These are phyloP conservation scores for Skeletonema grethae DNA, from an alignment of 108 stramenopile species.

Conservation along the genomic window DNA sequence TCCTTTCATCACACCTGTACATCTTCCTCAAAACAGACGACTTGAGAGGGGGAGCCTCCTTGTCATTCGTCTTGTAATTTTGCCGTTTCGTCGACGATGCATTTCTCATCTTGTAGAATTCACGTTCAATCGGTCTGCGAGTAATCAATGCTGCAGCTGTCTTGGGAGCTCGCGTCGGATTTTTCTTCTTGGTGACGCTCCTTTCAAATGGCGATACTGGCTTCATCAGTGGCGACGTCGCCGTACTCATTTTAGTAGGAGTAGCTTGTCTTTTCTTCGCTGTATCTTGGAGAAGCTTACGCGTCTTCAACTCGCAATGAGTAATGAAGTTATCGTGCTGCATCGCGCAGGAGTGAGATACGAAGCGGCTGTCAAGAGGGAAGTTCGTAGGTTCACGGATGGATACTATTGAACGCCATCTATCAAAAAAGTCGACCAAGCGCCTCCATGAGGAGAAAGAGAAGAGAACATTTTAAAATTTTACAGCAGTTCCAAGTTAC, in stretches of 20 bases:
- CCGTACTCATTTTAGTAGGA: background rate
- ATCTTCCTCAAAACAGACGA: slow-evolving; percentile 40
- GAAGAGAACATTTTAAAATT: no score
- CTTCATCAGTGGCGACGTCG: background rate
- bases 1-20: slow-evolving; percentile 40
- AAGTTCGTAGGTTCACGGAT: no score
- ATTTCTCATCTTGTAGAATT: slow-evolving; percentile 40
- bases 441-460: no score
- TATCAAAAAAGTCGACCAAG: no score
- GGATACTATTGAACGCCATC: no score
- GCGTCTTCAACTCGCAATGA: slow-evolving; percentile 38
- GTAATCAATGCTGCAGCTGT: slow-evolving; percentile 16
- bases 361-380: no score
- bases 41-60: slow-evolving; percentile 21
- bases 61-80: slow-evolving; percentile 12
- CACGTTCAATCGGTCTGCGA: slow-evolving; percentile 42
- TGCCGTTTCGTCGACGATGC: slow-evolving; percentile 14
- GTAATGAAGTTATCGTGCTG: slow-evolving; percentile 9
- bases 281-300: slow-evolving; percentile 37
- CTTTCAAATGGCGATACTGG: background rate
- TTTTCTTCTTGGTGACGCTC: background rate
- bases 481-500: no score
- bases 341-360: no score
- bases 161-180: background rate
- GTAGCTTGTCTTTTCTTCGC: slow-evolving; percentile 22